These are phyloP conservation scores for Pseudonitzschia multiseries DNA, from an alignment of 108 stramenopile genomes.

Conservation along the genomic window DNA sequence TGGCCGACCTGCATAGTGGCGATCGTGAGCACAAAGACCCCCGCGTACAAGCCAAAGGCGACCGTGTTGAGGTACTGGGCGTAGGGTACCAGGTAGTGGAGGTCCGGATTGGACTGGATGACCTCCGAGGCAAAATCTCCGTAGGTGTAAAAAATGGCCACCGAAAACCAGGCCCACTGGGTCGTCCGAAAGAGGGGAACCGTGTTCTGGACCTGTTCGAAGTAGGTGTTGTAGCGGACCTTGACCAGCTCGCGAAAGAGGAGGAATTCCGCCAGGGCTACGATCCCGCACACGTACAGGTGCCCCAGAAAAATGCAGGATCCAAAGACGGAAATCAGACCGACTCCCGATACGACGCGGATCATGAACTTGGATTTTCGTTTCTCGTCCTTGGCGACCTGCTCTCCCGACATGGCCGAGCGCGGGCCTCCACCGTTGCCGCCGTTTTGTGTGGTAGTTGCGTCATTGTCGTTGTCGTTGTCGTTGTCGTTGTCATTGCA, in stretches of 20 bases:
- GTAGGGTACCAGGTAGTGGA: constrained; percentile 61
- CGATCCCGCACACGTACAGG: constrained; percentile 78
- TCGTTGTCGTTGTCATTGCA: background rate
- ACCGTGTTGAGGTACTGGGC: constrained; percentile 61
- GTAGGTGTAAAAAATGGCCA: constrained; percentile 91
- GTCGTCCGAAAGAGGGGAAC: constrained; percentile 96
- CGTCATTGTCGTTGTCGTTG: background rate
- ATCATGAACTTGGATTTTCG: constrained; percentile 48
- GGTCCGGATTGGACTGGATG: constrained; percentile 62
- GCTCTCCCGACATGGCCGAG: constrained; percentile 25
- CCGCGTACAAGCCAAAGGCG: constrained; percentile 80
- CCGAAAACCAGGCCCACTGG: constrained; percentile 97
- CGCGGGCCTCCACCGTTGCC: background rate
- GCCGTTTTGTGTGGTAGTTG: background rate
- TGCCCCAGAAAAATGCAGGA: constrained; percentile 70
- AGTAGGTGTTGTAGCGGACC: constrained; percentile 87
- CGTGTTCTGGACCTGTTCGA: constrained; percentile 66
- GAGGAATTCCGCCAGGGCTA: constrained; percentile 67
- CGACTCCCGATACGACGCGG: constrained; percentile 47
- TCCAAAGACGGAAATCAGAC: constrained; percentile 60
- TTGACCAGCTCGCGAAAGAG: constrained; percentile 95
- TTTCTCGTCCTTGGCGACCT: constrained; percentile 57
- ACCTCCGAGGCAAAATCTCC: constrained; percentile 69
- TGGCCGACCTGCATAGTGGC: constrained; percentile 88
- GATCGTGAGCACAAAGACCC: constrained; percentile 90